phyloP scores from a whole-genome alignment of 1,139 yeast genomes.

The Taphrina wiesneri region DNA sequence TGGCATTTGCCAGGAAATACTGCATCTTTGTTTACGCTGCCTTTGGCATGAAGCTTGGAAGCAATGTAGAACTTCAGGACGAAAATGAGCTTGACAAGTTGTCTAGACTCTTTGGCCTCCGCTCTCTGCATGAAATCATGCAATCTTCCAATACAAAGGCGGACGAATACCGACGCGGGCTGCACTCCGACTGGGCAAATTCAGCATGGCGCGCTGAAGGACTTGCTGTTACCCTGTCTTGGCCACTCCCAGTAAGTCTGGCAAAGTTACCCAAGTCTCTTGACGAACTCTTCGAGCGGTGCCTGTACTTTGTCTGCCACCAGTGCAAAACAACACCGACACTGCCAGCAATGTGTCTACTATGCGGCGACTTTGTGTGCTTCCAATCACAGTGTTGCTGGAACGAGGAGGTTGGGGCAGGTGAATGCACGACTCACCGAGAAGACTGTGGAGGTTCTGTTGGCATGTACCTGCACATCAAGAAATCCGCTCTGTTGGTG shows the following conservation, averaged over 20 bases:
- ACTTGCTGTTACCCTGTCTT: neutral
- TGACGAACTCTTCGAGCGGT: conserved; percentile 34
- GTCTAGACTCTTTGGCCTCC: conserved; percentile 57
- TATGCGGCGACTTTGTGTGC: conserved; percentile 72
- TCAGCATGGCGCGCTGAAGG: neutral
- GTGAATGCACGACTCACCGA: conserved; percentile 37
- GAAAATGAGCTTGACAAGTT: conserved; percentile 59
- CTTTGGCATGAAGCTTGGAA: conserved; percentile 58
- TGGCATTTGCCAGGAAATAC: conserved; percentile 69
- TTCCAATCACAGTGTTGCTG: conserved; percentile 61
- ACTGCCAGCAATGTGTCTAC: conserved; percentile 85
- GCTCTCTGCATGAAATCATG: conserved; percentile 46
- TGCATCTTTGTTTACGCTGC: conserved; percentile 61
- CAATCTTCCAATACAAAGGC: neutral
- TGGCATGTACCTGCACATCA: conserved; percentile 78
- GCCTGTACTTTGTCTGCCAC: conserved; percentile 35
- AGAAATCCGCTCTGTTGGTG: conserved; percentile 68
- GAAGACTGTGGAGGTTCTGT: conserved; percentile 57
- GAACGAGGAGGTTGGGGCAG: conserved; percentile 35
- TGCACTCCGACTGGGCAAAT: neutral
- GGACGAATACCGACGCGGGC: neutral
- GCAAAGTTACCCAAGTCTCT: conserved; percentile 36
- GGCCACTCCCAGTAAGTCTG: conserved; percentile 31
- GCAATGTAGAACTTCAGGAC: conserved; percentile 44
- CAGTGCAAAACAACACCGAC: conserved; percentile 51